Evolutionary conservation across 177 flowering plant species (phyloP), one percentile per base, ranked within the genome.

Genomic region (Vitis hybrid): DNA sequence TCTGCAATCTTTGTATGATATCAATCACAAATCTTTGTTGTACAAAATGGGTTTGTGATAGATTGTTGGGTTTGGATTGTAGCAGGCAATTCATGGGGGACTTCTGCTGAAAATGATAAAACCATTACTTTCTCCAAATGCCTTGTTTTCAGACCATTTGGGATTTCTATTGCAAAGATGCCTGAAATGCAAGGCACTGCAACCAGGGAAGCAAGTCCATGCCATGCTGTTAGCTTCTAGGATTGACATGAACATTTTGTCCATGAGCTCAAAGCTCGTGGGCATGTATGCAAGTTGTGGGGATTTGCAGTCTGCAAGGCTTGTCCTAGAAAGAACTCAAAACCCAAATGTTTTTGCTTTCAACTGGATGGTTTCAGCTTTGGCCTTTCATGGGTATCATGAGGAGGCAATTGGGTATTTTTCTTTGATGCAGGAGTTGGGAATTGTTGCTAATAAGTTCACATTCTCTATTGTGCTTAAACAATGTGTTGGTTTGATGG

Each of bases 281-380:
- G 90, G 88, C 1, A 64, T 82, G 10, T 91, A 91, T 66, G 91
- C 88, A 0, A 76, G 86, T 62, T 87, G 89, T 69, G 90, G 91
- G 32, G 88, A 86, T 67, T 0, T 85, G 57, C 58, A 9, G 2
- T 84, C 85, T n/a, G 85, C 93, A 0, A 64, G 63, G 58, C 35
- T 61, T 8, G 64, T 90, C n/a, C 84, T 91, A 52, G 69, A 74
- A 7, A 48, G 14, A 27, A 84, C 78, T 54, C 69, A 6, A 30
- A 77, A 71, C 56, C 89, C 87, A 7, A 82, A 75, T 75, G 76
- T 74, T 68, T 91, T 91, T 57, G 88, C 89, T 2, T 81, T 86
- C 71, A 91, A 90, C 67, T 91, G 97, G 94, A 84, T 91, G 88
- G 87, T 90, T 56, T 81, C 76, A 18, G 80, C 82, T 65, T 83